A percentile compares a stretch with the other conserved stretches of the same genome.
Conservation (phyloP, 352 stramenopile genomes). For the Phytopythium oedochilum region DNA sequence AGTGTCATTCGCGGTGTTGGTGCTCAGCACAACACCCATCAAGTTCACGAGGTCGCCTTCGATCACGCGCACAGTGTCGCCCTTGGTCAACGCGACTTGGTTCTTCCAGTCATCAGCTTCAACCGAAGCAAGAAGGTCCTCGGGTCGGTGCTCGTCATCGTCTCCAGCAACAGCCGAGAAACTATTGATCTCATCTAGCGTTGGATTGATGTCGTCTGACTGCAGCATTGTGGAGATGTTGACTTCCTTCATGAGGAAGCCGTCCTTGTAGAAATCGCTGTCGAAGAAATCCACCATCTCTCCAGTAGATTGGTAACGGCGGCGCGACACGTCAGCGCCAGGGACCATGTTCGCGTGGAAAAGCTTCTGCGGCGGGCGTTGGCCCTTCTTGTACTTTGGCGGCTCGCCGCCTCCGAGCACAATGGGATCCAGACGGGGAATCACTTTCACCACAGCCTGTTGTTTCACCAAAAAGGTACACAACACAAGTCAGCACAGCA, state of each 20-base stretch:
- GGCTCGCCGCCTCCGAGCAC: constrained; percentile 70
- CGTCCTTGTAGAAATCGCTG: constrained; percentile 87
- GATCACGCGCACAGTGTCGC: constrained; percentile 85
- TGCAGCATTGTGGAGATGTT: constrained; percentile 85
- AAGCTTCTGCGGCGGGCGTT: constrained; percentile 82
- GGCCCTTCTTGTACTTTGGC: constrained; percentile 87
- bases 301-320: constrained; percentile 61
- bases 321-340: constrained; percentile 51
- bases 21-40: constrained; percentile 88
- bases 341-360: constrained; percentile 73
- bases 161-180: constrained; percentile 62
- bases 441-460: constrained; percentile 84
- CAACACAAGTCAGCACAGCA: background rate
- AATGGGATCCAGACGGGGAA: constrained; percentile 74
- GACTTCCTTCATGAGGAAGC: constrained; percentile 85
- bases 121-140: constrained; percentile 65
- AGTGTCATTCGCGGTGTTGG: constrained; percentile 85
- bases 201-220: constrained; percentile 83
- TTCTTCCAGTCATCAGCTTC: constrained; percentile 88
- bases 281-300: constrained; percentile 90
- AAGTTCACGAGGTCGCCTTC: constrained; percentile 86
- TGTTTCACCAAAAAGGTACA: background rate
- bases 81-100: constrained; percentile 86
- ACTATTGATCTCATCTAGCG: constrained; percentile 86
- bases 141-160: constrained; percentile 59